Base-by-base conservation (phyloP, 768 basidiomycete species). In the Trametes elegans region DNA sequence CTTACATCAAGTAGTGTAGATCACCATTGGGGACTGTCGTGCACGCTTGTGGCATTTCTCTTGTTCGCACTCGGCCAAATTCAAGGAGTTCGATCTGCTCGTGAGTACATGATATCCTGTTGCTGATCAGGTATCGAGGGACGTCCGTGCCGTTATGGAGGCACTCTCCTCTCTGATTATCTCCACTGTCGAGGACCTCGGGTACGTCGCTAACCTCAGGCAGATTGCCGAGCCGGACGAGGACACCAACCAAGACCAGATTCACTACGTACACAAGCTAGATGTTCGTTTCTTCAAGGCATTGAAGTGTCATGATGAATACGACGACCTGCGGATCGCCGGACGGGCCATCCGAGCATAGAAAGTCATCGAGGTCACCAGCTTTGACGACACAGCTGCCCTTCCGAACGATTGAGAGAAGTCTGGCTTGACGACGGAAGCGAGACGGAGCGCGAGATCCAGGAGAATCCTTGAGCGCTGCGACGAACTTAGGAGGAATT, bases 181-280 rank as follows among this genome's bases (percentile, higher is more conserved):
- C 27, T 49, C 48, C 16, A 49, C 36, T 19, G 48, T 39, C 27
- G 48, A 49, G 48, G 48, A 49, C 14, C 48, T 49, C 26, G 48
- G 48, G 36, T 49, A 49, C 36, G 48, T 39, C 48, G 23, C 48
- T 27, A 29, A 49, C 48, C 27, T 49, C 48, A 49, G 48, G 27
- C 48, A 38, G 13, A 40, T 49, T 14, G 6, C 23, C 26, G 48
- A 49, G 16, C 3, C 6, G 36, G 48, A 49, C 29, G 36, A 27
- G 27, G 36, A 39, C 26, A 29, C 16, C 36, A 28, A 39, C 19
- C 1, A 39, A 38, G 36, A 39, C 27, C 26, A 26, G 18, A 34
- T 49, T 10, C 48, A 38, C 36, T 49, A 49, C n/a, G 26, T 49
- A 28, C 40, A 49, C 27, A 36, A 27, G 6, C 36, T 49, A 16